Percentiles rank a stretch among this genome's conserved stretches.
Evolutionary conservation across 2,329 filamentous ascomycete genomes (phyloP).

Genomic region (Fusarium proliferatum): DNA sequence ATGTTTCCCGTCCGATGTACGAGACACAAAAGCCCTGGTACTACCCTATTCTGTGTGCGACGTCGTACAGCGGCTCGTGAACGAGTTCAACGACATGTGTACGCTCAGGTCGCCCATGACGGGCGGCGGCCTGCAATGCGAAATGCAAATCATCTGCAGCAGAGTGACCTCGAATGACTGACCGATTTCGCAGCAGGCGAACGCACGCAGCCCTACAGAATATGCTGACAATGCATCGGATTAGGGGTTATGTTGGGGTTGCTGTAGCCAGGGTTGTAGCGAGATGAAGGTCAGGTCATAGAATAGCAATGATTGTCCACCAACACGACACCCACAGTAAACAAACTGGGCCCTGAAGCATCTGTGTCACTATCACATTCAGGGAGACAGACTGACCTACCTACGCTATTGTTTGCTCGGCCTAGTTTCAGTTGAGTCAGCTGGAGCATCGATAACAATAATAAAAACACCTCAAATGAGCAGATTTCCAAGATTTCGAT

Average conservation of each 20-base stretch:
- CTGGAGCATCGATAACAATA: neutral
- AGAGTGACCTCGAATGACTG: neutral
- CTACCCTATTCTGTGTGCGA: neutral
- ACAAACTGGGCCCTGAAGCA: conserved; percentile 6
- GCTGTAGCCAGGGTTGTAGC: conserved; percentile 34
- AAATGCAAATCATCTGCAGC: conserved; percentile 4
- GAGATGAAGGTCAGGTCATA: conserved; percentile 35
- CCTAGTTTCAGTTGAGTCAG: conserved; percentile 17
- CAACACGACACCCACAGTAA: neutral
- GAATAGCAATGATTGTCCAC: conserved; percentile 22
- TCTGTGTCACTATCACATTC: conserved; percentile 19
- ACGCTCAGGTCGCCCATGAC: neutral
- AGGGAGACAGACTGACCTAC: conserved; percentile 5
- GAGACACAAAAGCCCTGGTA: conserved; percentile 28
- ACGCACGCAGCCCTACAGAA: conserved; percentile 35
- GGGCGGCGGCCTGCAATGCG: conserved; percentile 6
- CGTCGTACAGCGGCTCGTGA: conserved; percentile 41
- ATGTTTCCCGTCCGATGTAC: conserved; percentile 13
- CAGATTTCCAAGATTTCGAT: conserved; percentile 27
- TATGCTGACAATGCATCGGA: conserved; percentile 7
- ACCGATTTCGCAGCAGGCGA: conserved; percentile 5
- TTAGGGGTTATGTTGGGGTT: conserved; percentile 26
- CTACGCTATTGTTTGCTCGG: neutral
- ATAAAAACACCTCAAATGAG: conserved; percentile 26
- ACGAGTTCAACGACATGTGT: conserved; percentile 15